Conservation (phyloP, 148 eudicot genomes). For the Rhododendron vialii region DNA sequence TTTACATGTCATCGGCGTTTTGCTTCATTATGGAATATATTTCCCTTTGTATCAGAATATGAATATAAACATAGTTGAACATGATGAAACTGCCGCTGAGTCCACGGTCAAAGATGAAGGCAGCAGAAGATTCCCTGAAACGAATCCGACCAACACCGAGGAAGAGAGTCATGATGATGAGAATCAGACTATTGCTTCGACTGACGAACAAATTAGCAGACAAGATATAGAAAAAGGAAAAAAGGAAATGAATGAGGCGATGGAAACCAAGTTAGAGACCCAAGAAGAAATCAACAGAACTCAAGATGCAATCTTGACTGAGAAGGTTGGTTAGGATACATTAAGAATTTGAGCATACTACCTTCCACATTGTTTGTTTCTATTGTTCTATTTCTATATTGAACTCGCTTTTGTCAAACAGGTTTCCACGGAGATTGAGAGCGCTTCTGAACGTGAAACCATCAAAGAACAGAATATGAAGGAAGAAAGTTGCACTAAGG, state of each 20-base stretch:
- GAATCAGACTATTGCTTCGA: neutral
- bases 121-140: neutral
- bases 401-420: neutral
- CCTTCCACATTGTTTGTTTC: neutral
- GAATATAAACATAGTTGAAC: constrained; percentile 9
- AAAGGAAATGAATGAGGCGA: neutral
- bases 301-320: neutral
- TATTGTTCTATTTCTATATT: neutral
- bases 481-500: constrained; percentile 2
- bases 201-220: neutral
- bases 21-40: no score
- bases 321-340: neutral
- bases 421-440: constrained; percentile 7
- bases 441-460: constrained; percentile 6
- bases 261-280: neutral
- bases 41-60: no score
- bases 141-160: neutral
- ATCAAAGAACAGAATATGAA: neutral
- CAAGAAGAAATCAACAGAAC: neutral
- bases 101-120: neutral
- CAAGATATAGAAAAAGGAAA: constrained; percentile 4
- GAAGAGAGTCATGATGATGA: neutral
- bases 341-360: neutral
- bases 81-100: neutral
- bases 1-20: no score